Evolutionary conservation across 192 early-diverging fungal species (phyloP).

Genomic region (Cladochytrium replicatum): DNA sequence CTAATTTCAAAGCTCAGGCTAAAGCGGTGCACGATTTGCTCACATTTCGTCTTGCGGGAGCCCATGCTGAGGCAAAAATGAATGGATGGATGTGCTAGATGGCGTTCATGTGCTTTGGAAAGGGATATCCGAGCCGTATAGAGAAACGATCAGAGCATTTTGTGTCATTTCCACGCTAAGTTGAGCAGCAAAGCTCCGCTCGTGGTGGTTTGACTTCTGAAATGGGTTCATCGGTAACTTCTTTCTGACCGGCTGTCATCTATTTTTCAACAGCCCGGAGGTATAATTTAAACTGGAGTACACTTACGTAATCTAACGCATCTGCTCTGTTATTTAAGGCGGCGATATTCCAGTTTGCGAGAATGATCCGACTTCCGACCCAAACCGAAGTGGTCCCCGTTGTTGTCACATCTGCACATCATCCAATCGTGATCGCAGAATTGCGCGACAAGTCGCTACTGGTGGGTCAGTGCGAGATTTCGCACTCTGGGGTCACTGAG

Average conservation of each 20-base stretch:
- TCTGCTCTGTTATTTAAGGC: no score
- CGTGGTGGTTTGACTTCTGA: slow-evolving; percentile 56
- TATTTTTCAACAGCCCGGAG: slow-evolving; percentile 58
- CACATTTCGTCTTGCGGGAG: slow-evolving; percentile 53
- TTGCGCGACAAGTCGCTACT: slow-evolving; percentile 55
- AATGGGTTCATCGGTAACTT: slow-evolving; percentile 71
- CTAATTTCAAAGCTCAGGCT: slow-evolving; percentile 24
- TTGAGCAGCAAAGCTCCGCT: slow-evolving; percentile 7
- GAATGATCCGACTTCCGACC: slow-evolving; percentile 55
- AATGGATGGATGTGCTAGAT: slow-evolving; percentile 65
- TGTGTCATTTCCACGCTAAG: slow-evolving; percentile 53
- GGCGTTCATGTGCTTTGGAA: slow-evolving; percentile 55
- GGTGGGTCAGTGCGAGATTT: slow-evolving; percentile 66
- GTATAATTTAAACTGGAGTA: no score
- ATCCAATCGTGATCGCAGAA: slow-evolving; percentile 40
- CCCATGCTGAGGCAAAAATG: slow-evolving; percentile 55
- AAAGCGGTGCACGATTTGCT: slow-evolving; percentile 57
- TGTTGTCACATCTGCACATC: slow-evolving; percentile 44
- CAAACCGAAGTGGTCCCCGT: slow-evolving; percentile 59
- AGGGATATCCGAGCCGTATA: slow-evolving; percentile 26
- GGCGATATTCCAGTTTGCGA: slow-evolving; percentile 63
- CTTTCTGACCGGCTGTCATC: slow-evolving; percentile 62
- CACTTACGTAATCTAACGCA: no score
- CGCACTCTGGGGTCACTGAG: slow-evolving; percentile 55
- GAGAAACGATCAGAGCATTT: slow-evolving; percentile 64